These are phyloP conservation scores for Soucietia sequanensis DNA, from an alignment of 805 yeast genomes.

Conservation along the genomic window DNA sequence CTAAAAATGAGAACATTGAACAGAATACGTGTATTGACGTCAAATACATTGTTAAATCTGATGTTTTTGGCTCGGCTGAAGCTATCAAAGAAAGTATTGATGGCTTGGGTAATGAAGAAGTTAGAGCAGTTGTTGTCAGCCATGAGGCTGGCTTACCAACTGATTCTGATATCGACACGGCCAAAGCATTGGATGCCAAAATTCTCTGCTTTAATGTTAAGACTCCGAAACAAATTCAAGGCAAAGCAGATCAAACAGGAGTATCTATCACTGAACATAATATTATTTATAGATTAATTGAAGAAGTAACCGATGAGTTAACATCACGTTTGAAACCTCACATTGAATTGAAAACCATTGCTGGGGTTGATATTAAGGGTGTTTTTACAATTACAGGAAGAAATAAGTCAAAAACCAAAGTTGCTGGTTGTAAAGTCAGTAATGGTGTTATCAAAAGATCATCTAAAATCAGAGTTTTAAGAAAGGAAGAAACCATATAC, in stretches of 20 bases:
- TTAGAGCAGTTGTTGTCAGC: conserved; percentile 63
- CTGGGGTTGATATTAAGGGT: conserved; percentile 68
- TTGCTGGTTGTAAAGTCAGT: conserved; percentile 86
- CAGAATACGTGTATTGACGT: conserved; percentile 26
- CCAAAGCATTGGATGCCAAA: conserved; percentile 51
- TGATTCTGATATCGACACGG: conserved; percentile 41
- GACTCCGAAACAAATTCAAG: conserved; percentile 60
- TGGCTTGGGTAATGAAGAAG: conserved; percentile 86
- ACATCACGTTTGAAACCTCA: conserved; percentile 61
- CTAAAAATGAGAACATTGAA: conserved; percentile 23
- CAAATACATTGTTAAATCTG: conserved; percentile 79
- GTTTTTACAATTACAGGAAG: conserved; percentile 68
- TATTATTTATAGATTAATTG: conserved; percentile 85
- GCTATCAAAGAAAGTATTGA: conserved; percentile 82
- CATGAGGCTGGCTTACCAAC: conserved; percentile 79
- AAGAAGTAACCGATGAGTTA: conserved; percentile 70
- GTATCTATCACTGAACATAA: conserved; percentile 65
- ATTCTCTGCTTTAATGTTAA: conserved; percentile 78
- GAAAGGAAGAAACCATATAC: conserved; percentile 48
- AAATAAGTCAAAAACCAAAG: conserved; percentile 48
- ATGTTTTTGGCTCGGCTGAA: conserved; percentile 92
- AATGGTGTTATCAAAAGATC: conserved; percentile 66
- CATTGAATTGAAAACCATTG: conserved; percentile 61
- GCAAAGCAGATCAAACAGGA: conserved; percentile 54
- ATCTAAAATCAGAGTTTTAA: conserved; percentile 54